Percentiles rank a stretch among this genome's conserved stretches.
phyloP scores from a whole-genome alignment of 73 alveolate genomes.

The Tetrahymena thermophila region DNA sequence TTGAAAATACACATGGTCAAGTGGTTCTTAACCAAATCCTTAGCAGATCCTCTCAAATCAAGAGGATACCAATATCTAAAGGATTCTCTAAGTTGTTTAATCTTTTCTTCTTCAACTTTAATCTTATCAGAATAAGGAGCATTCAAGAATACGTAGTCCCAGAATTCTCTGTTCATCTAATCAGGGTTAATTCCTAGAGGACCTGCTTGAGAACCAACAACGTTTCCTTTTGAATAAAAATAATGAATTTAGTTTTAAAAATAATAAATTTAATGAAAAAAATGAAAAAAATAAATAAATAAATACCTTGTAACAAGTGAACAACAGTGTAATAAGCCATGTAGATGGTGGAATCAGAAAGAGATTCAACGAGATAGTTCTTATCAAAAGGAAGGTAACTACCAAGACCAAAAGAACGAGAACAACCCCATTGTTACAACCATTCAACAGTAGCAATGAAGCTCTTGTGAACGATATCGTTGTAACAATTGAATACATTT shows the following conservation, averaged over 20 bases:
- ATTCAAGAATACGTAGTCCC: constrained; percentile 89
- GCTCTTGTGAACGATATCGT: constrained; percentile 72
- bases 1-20: constrained; percentile 95
- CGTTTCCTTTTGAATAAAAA: constrained; percentile 32
- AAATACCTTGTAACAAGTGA: constrained; percentile 79
- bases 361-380: constrained; percentile 93
- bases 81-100: constrained; percentile 83
- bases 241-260: no score
- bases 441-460: constrained; percentile 91
- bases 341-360: constrained; percentile 97
- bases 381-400: constrained; percentile 96
- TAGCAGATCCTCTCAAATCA: constrained; percentile 98
- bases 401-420: constrained; percentile 97
- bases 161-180: constrained; percentile 87
- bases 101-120: constrained; percentile 57
- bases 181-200: constrained; percentile 76
- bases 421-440: constrained; percentile 98
- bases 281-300: no score
- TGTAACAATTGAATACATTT: constrained; percentile 81
- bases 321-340: constrained; percentile 99
- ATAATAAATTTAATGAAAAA: no score
- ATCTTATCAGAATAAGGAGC: constrained; percentile 67
- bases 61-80: constrained; percentile 98
- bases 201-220: constrained; percentile 68
- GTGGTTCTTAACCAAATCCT: constrained; percentile 97